A percentile compares a stretch with the other conserved stretches of the same genome.
Evolutionary conservation across 192 early-diverging fungal species (phyloP).

Genomic region (Coemansia sp.): DNA sequence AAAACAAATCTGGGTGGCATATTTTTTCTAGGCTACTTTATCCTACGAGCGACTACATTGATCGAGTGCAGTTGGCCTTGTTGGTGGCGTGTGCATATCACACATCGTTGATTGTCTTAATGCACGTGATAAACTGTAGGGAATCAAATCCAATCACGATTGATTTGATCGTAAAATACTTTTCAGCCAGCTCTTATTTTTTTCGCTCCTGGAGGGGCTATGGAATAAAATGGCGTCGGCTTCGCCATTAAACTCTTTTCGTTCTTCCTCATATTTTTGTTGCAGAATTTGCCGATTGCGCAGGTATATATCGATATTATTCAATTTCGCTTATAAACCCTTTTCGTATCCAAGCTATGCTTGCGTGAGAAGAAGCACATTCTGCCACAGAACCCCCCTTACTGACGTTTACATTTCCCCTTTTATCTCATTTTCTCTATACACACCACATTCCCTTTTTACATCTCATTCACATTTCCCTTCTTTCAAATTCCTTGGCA

Average conservation of each 20-base stretch:
- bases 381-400: slow-evolving; percentile 23
- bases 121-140: slow-evolving; percentile 7
- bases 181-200: neutral
- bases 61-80: too few relatives aligned
- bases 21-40: too few relatives aligned
- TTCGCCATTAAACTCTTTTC: neutral
- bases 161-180: neutral
- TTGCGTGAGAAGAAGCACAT: slow-evolving; percentile 56
- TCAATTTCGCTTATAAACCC: slow-evolving; percentile 16
- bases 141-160: neutral
- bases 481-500: neutral
- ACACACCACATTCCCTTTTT: neutral
- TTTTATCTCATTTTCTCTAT: slow-evolving; percentile 7
- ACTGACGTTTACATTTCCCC: slow-evolving; percentile 23
- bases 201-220: neutral
- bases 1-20: too few relatives aligned
- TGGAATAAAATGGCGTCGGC: slow-evolving; percentile 6
- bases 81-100: too few relatives aligned
- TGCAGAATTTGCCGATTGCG: slow-evolving; percentile 62
- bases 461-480: too few relatives aligned
- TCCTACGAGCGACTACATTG: too few relatives aligned
- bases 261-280: slow-evolving; percentile 28
- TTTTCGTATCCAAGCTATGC: slow-evolving; percentile 17
- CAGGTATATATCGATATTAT: slow-evolving; percentile 48
- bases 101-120: too few relatives aligned